These are phyloP conservation scores for Talaromyces wortmannii DNA, from an alignment of 495 filamentous ascomycete species.

Conservation along the genomic window DNA sequence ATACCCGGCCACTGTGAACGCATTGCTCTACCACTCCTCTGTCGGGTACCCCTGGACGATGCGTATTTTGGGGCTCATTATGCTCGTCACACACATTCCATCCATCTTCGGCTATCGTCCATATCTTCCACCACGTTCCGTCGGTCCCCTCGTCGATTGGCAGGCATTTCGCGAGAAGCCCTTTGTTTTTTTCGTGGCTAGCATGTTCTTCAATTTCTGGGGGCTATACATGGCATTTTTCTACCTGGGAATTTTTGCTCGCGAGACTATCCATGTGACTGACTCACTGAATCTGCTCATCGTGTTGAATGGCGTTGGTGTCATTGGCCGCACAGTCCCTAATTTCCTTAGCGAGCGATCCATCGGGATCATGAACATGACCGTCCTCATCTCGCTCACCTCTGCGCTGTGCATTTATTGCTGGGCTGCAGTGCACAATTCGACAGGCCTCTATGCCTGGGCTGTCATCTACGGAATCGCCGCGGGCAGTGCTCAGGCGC, in stretches of 20 bases:
- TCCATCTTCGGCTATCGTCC: slow-evolving; percentile 38
- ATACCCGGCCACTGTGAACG: slow-evolving; percentile 56
- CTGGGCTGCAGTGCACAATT: slow-evolving; percentile 49
- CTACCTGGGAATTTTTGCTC: slow-evolving; percentile 56
- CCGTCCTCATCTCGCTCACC: slow-evolving; percentile 35
- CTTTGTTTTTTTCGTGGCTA: slow-evolving; percentile 53
- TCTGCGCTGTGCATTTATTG: slow-evolving; percentile 40
- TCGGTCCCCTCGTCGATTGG: slow-evolving; percentile 52
- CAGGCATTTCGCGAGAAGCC: slow-evolving; percentile 50
- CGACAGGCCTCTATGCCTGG: slow-evolving; percentile 46
- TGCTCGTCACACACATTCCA: slow-evolving; percentile 39
- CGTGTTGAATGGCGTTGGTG: slow-evolving; percentile 56
- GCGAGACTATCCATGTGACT: slow-evolving; percentile 40
- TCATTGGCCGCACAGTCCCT: slow-evolving; percentile 52
- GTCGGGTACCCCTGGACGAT: slow-evolving; percentile 67
- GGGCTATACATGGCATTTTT: slow-evolving; percentile 62
- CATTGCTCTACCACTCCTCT: slow-evolving; percentile 44
- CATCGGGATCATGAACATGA: slow-evolving; percentile 45
- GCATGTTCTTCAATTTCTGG: slow-evolving; percentile 50
- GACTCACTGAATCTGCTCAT: slow-evolving; percentile 51
- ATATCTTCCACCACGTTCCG: slow-evolving; percentile 48
- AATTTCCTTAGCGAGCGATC: slow-evolving; percentile 48
- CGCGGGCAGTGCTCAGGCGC: slow-evolving; percentile 51
- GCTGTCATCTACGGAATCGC: slow-evolving; percentile 49
- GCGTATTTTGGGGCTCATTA: slow-evolving; percentile 57